Conservation (phyloP, 2,329 filamentous ascomycete genomes). For the Scopulariopsis brevicaulis region DNA sequence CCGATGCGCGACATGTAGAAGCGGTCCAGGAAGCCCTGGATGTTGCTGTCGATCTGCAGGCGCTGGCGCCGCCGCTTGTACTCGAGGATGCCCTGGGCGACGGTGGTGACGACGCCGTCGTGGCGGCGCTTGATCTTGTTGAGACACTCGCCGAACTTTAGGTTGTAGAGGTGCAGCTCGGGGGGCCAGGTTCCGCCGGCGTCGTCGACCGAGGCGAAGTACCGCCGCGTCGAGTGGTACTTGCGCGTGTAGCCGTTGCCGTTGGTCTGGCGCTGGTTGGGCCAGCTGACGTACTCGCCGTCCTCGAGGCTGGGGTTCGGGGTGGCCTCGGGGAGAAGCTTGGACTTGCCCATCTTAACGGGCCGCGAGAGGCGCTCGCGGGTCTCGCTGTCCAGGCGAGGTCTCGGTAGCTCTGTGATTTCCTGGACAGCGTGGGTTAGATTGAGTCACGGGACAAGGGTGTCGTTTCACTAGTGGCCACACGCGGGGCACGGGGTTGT, state of each 20-base stretch:
- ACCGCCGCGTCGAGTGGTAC: conserved; percentile 51
- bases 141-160: conserved; percentile 75
- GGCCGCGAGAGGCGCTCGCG: conserved; percentile 69
- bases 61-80: conserved; percentile 94
- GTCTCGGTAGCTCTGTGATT: conserved; percentile 77
- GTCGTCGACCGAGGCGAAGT: conserved; percentile 90
- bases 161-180: conserved; percentile 89
- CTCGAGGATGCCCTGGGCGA: conserved; percentile 94
- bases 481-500: conserved; percentile 1
- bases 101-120: conserved; percentile 94
- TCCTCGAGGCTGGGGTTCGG: conserved; percentile 81
- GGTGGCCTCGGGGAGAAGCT: conserved; percentile 70
- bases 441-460: background rate
- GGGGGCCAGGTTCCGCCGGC: conserved; percentile 85
- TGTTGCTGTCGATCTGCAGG: conserved; percentile 96
- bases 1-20: conserved; percentile 99
- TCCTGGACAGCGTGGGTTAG: conserved; percentile 43
- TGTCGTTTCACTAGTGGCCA: background rate
- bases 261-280: conserved; percentile 32
- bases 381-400: conserved; percentile 63
- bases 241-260: conserved; percentile 33
- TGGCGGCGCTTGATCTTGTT: conserved; percentile 93
- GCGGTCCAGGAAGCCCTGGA: conserved; percentile 93
- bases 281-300: conserved; percentile 63
- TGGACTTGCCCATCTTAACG: conserved; percentile 42